Conservation (phyloP, 495 filamentous ascomycete genomes). For the Hyaloscypha bicolor region DNA sequence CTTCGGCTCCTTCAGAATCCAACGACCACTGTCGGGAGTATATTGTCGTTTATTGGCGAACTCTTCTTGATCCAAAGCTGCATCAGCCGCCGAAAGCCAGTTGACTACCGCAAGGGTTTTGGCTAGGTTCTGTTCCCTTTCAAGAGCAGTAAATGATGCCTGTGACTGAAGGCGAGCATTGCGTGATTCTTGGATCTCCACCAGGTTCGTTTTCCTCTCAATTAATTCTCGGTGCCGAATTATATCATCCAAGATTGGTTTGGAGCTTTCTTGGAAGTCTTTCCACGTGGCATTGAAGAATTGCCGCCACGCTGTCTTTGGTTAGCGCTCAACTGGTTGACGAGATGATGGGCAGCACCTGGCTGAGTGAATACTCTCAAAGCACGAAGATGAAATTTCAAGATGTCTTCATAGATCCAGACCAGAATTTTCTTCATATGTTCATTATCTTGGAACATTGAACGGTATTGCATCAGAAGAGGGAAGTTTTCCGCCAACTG, state of each 20-base stretch:
- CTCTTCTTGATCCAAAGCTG: slow-evolving; percentile 35
- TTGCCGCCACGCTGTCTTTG: slow-evolving; percentile 35
- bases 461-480: slow-evolving; percentile 36
- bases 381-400: slow-evolving; percentile 44
- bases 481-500: slow-evolving; percentile 44
- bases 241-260: slow-evolving; percentile 39
- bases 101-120: slow-evolving; percentile 29
- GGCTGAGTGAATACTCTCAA: slow-evolving; percentile 36
- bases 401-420: slow-evolving; percentile 47
- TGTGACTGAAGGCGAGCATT: slow-evolving; percentile 16
- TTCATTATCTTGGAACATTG: slow-evolving; percentile 34
- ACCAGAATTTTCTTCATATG: slow-evolving; percentile 37
- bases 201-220: not conserved
- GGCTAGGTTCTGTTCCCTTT: slow-evolving; percentile 26
- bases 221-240: slow-evolving; percentile 18
- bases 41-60: slow-evolving; percentile 31
- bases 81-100: slow-evolving; percentile 37
- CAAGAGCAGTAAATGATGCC: slow-evolving; percentile 12
- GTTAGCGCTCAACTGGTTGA: too few species aligned
- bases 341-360: not conserved
- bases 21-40: slow-evolving; percentile 36
- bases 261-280: slow-evolving; percentile 40
- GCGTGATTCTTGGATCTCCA: slow-evolving; percentile 32
- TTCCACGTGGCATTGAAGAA: slow-evolving; percentile 43
- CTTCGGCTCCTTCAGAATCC: slow-evolving; percentile 37